Percentiles rank a stretch among this genome's conserved stretches.
Conservation (phyloP, 2,329 filamentous ascomycete genomes). For the Trichoderma breve region DNA sequence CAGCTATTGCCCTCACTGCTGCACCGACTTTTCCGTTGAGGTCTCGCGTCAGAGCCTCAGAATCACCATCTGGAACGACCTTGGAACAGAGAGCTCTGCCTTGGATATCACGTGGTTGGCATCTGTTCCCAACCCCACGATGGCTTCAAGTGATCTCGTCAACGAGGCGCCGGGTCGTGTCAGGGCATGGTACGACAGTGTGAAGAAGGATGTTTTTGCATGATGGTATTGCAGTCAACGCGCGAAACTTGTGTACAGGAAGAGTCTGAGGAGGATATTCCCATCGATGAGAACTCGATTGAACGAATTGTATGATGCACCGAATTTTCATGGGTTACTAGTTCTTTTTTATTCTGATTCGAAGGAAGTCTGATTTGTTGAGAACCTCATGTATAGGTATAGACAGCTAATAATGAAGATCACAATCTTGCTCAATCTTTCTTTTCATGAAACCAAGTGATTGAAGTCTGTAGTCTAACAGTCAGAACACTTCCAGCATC, state of each 20-base stretch:
- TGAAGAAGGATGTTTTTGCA: background rate
- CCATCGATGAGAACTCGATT: background rate
- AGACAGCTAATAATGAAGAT: background rate
- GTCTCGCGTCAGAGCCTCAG: background rate
- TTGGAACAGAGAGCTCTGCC: constrained; percentile 4
- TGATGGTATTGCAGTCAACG: background rate
- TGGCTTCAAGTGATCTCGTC: background rate
- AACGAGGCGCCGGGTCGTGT: background rate
- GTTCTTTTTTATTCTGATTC: background rate
- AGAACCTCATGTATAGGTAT: background rate
- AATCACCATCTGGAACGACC: constrained; percentile 4
- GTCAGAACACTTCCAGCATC: background rate
- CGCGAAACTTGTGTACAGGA: background rate
- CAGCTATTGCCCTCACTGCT: constrained; percentile 2
- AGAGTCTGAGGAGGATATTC: background rate
- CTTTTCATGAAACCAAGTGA: background rate
- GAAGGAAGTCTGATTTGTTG: background rate
- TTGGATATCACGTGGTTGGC: background rate
- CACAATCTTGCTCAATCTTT: background rate
- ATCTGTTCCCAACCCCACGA: background rate
- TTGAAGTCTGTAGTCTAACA: background rate
- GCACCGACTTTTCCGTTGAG: constrained; percentile 10
- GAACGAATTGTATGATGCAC: background rate
- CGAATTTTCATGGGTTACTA: background rate
- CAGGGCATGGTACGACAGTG: background rate